These are phyloP conservation scores for Trichoderma sp. DNA, from an alignment of 2,329 filamentous ascomycete genomes.

Conservation along the genomic window DNA sequence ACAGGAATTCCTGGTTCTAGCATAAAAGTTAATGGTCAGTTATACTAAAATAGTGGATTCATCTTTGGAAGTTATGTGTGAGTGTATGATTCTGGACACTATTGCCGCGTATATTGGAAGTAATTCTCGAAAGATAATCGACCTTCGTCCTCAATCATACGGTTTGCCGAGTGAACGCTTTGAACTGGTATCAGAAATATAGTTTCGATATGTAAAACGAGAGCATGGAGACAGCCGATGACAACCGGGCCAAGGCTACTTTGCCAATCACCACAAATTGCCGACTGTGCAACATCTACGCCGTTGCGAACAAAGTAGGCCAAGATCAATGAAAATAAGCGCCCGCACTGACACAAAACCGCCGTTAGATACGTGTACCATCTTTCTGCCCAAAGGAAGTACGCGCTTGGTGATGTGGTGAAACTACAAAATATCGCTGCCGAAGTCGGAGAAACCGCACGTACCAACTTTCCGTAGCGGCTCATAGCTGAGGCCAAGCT, in stretches of 20 bases:
- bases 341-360: background rate
- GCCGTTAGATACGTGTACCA: background rate
- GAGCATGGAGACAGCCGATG: background rate
- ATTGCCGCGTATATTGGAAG: background rate
- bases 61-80: background rate
- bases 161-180: background rate
- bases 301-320: background rate
- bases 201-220: background rate
- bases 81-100: background rate
- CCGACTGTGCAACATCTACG: background rate
- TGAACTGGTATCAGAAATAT: rapidly evolving
- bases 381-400: background rate
- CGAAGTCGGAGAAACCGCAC: background rate
- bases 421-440: background rate
- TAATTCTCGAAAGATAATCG: background rate
- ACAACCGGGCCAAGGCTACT: background rate
- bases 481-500: background rate
- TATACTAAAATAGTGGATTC: background rate
- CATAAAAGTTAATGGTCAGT: background rate
- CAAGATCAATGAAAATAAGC: background rate
- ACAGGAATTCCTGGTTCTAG: too few species aligned
- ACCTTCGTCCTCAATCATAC: background rate
- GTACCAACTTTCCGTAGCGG: background rate
- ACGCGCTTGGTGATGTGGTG: background rate
- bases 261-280: background rate